Evolutionary conservation across 352 stramenopile species (phyloP).

Genomic region (Pythium aphanidermatum): DNA sequence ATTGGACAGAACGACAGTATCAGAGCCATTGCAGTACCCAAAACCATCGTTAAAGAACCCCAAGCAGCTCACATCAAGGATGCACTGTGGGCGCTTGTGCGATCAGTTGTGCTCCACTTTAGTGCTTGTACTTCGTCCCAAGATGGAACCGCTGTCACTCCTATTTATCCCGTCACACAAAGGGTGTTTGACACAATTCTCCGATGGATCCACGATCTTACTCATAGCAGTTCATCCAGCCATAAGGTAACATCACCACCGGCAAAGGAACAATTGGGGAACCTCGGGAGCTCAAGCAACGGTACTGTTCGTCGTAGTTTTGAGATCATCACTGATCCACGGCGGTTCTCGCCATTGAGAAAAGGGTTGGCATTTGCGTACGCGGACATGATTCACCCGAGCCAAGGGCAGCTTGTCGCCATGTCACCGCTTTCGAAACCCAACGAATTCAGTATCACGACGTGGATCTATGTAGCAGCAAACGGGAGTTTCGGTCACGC

Average conservation of each 20-base stretch:
- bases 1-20: conserved; percentile 9
- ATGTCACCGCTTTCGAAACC: conserved; percentile 61
- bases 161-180: not conserved
- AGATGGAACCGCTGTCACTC: not conserved
- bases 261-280: not conserved
- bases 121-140: not conserved
- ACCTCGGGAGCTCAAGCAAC: not conserved
- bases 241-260: not conserved
- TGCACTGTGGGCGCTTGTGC: conserved; percentile 4
- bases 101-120: conserved; percentile 4
- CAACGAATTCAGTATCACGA: conserved; percentile 85
- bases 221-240: no score
- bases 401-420: conserved; percentile 1
- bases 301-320: conserved; percentile 36
- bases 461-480: conserved; percentile 67
- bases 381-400: conserved; percentile 36
- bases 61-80: no score
- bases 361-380: conserved; percentile 60
- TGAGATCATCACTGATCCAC: conserved; percentile 63
- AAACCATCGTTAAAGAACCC: no score
- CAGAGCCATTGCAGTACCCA: not conserved
- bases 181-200: not conserved
- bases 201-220: no score
- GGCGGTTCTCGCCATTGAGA: conserved; percentile 44
- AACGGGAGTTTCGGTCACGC: no score